Conservation (phyloP, 768 basidiomycete species). For the Mycena polygramma region DNA sequence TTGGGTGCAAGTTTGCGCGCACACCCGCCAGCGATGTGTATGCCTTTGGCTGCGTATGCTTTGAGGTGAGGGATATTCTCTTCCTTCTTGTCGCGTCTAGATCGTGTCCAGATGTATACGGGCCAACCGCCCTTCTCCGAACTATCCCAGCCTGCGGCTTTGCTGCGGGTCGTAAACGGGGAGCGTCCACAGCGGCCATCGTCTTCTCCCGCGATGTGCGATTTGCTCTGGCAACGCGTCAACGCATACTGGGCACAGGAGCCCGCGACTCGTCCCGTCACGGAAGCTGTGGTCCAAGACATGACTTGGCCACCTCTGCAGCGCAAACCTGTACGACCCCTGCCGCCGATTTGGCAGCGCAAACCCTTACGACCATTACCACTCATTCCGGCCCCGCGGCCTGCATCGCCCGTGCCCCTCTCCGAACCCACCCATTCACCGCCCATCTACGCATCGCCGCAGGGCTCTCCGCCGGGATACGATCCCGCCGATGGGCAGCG, state of each 20-base stretch:
- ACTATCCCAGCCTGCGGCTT: constrained; percentile 10
- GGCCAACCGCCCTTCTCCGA: constrained; percentile 23
- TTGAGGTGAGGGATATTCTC: constrained; percentile 42
- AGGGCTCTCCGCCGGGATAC: constrained; percentile 16
- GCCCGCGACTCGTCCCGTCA: not conserved
- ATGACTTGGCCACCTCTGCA: not conserved
- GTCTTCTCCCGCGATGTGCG: constrained; percentile 7
- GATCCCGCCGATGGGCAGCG: constrained; percentile 1
- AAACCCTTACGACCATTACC: not conserved
- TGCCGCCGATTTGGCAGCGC: not conserved
- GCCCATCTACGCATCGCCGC: constrained; percentile 6
- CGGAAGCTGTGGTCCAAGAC: constrained; percentile 10
- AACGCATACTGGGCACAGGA: constrained; percentile 11
- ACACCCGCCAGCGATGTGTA: constrained; percentile 49
- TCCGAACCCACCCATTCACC: constrained; percentile 8
- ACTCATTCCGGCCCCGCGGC: not conserved
- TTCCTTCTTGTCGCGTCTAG: not conserved
- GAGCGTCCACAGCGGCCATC: constrained; percentile 12
- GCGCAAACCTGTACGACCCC: not conserved
- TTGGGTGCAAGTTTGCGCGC: constrained; percentile 42
- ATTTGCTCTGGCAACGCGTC: constrained; percentile 8
- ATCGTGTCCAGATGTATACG: constrained; percentile 14
- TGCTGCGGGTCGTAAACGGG: constrained; percentile 15
- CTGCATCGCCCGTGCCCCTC: not conserved
- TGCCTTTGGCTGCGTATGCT: constrained; percentile 49